Percentiles rank a stretch among this genome's conserved stretches.
These are phyloP conservation scores for Microthyrium microscopicum DNA, from an alignment of 2,329 filamentous ascomycete genomes.

Conservation along the genomic window DNA sequence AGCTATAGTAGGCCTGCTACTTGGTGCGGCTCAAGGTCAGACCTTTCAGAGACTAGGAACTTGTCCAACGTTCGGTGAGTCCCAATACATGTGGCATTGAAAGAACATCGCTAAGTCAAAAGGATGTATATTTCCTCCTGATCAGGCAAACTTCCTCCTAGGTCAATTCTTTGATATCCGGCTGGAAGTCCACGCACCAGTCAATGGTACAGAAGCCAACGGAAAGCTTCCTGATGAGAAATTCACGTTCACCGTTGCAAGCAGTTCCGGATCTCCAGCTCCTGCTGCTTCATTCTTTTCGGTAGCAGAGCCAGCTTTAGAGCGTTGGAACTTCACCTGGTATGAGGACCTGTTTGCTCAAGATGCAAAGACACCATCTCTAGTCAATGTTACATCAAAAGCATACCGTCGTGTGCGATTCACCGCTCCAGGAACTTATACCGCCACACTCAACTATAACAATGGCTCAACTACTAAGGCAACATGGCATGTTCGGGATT, in stretches of 20 bases:
- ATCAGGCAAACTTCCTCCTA: conserved; percentile 62
- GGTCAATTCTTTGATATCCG: conserved; percentile 75
- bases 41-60: conserved; percentile 39
- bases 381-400: conserved; percentile 69
- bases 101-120: conserved; percentile 10
- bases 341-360: conserved; percentile 69
- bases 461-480: conserved; percentile 53
- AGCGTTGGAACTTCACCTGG: conserved; percentile 74
- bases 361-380: conserved; percentile 49
- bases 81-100: neutral
- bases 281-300: conserved; percentile 51
- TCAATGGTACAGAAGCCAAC: conserved; percentile 68
- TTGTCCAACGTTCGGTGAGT: conserved; percentile 36
- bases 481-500: conserved; percentile 59
- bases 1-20: conserved; percentile 6
- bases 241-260: conserved; percentile 60
- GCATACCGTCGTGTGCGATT: conserved; percentile 60
- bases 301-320: conserved; percentile 52
- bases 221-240: conserved; percentile 53
- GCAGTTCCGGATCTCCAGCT: conserved; percentile 38
- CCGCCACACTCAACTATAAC: conserved; percentile 61
- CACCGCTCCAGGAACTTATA: conserved; percentile 65
- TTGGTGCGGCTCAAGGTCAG: conserved; percentile 23
- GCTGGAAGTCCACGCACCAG: conserved; percentile 64
- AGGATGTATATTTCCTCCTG: conserved; percentile 39